Evolutionary conservation across 257 asterid species (phyloP), one percentile per base, ranked within the genome.

Genomic region (Cruciata laevipes): DNA sequence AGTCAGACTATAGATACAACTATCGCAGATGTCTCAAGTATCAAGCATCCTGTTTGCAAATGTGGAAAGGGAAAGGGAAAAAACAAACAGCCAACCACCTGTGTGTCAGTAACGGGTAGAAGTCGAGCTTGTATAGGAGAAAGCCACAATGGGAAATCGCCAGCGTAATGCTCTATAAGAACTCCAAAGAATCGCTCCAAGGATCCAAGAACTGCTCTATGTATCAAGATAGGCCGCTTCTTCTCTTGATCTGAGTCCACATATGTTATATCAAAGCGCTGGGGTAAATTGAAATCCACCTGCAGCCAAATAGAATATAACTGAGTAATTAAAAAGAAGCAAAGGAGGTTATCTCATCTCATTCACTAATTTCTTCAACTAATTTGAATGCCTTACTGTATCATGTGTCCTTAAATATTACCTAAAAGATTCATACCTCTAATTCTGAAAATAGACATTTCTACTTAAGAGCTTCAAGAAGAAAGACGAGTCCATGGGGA

Each of bases 61-160:
- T 4, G 6, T 27, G 21, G 38, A 25, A 18, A 61, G 66, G 47
- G 27, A 61, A 59, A 30, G 44, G 42, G 27, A 61, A 59, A 30
- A 35, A 51, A 64, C 12, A 47, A 9, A 31, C 49, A 13, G 62
- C n/a, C 51, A 59, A 57, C 38, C 73, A 91, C 98, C 96, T 93
- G 96, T 65, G 85, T 66, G 76, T 90, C 94, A 0, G 94, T 93
- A 71, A 93, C 96, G 0, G 98, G 98, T 74, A 92, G 74, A 68
- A 92, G 63, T 47, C 88, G 93, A 73, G 94, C 85, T 79, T 89
- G 98, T 67, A 82, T 78, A 24, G 98, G 98, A 73, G 97, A 88
- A 68, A 93, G 96, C 98, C 98, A 93, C 63, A 93, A 71, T 3
- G 98, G 98, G 69, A 93, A 88, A 80, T 93, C 98, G 33, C 97